phyloP scores from a whole-genome alignment of 441 rosid species.

The Flueggea neowawraea region DNA sequence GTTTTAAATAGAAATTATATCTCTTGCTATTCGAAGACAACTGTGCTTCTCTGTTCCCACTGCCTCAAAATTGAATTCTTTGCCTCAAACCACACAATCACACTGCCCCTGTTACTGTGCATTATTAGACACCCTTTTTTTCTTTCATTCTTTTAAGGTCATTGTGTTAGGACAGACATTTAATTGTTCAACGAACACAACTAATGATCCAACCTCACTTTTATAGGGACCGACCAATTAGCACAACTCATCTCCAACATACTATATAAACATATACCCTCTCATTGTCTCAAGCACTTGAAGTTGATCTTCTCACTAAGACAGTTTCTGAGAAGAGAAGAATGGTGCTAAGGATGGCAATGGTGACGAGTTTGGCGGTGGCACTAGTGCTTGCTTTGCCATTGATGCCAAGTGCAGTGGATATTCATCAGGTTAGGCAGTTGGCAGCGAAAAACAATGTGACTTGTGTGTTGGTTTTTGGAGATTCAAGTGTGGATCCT shows the following conservation, averaged over 20 bases:
- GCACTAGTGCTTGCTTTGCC: conserved; percentile 10
- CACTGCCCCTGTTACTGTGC: too few species aligned
- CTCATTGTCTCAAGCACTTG: too few species aligned
- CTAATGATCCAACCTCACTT: background rate
- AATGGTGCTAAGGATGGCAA: background rate
- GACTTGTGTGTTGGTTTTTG: conserved; percentile 64
- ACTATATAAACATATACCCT: background rate
- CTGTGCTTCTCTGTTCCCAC: background rate
- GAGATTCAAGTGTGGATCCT: conserved; percentile 88
- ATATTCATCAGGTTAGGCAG: conserved; percentile 25
- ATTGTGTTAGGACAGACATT: background rate
- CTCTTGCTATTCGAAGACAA: too few species aligned
- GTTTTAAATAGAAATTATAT: too few species aligned
- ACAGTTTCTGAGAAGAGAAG: background rate
- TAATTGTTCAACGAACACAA: conserved; percentile 18
- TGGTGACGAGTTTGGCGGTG: conserved; percentile 7
- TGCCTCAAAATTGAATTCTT: conserved; percentile 2
- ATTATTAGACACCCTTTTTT: too few species aligned
- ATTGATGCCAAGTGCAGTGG: conserved; percentile 21
- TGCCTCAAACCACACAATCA: background rate
- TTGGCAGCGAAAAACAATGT: conserved; percentile 50
- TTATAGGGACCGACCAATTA: background rate
- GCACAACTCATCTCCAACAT: background rate
- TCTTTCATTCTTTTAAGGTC: too few species aligned
- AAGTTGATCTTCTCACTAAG: background rate